These are phyloP conservation scores for Trifolium repens DNA, from an alignment of 306 rosid species.

Conservation along the genomic window DNA sequence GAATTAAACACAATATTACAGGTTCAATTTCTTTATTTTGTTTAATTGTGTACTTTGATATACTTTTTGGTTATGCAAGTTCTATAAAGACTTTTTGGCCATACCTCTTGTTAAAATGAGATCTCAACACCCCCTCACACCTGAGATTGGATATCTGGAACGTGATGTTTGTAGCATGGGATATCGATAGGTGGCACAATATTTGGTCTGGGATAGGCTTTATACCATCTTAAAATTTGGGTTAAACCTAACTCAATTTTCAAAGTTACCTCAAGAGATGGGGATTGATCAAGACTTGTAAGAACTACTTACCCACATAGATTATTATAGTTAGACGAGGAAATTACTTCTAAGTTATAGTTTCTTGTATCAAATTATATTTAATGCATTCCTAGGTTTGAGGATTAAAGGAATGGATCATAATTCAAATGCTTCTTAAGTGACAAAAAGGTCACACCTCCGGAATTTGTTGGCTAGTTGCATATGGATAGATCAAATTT, in stretches of 20 bases:
- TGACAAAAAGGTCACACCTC: not conserved
- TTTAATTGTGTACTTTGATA: constrained; percentile 30
- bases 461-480: constrained; percentile 26
- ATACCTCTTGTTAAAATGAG: not conserved
- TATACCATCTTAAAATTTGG: not conserved
- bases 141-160: not conserved
- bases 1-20: constrained; percentile 91
- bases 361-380: constrained; percentile 18
- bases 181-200: not conserved
- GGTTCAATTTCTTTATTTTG: constrained; percentile 56
- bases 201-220: not conserved
- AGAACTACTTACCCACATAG: not conserved
- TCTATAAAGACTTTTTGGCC: not conserved
- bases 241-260: constrained; percentile 2
- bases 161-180: not conserved
- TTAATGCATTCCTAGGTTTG: not conserved
- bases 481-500: not conserved
- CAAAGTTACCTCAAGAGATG: not conserved
- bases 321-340: constrained; percentile 8
- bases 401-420: not conserved
- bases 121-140: constrained; percentile 5
- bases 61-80: constrained; percentile 14
- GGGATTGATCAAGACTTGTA: not conserved
- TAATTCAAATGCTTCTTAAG: constrained; percentile 26
- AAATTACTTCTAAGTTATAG: constrained; percentile 22